phyloP scores from a whole-genome alignment of 257 asterid genomes.

The Fraxinus excelsior region DNA sequence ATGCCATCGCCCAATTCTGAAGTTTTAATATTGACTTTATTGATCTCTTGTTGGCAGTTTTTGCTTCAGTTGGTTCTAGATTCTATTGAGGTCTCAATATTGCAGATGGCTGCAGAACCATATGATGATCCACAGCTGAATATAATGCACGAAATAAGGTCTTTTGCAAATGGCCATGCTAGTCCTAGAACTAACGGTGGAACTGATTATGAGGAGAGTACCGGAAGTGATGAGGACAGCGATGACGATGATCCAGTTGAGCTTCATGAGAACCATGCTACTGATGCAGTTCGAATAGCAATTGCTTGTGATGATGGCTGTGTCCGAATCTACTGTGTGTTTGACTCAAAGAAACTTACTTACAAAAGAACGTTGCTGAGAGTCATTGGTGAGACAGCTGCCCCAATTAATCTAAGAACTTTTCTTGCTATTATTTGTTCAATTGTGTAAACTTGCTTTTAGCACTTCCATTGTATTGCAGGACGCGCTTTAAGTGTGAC shows the following conservation, averaged over 20 bases:
- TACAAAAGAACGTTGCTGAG: slow-evolving; percentile 61
- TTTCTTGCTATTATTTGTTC: neutral
- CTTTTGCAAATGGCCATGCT: slow-evolving; percentile 56
- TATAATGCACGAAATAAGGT: slow-evolving; percentile 27
- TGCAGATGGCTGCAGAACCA: slow-evolving; percentile 95
- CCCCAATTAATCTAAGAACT: slow-evolving; percentile 19
- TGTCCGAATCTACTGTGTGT: slow-evolving; percentile 60
- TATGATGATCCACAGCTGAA: slow-evolving; percentile 25
- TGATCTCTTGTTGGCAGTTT: slow-evolving; percentile 12
- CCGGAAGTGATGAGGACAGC: slow-evolving; percentile 62
- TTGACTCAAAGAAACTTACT: slow-evolving; percentile 52
- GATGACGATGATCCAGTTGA: slow-evolving; percentile 39
- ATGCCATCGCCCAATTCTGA: neutral
- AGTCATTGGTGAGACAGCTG: slow-evolving; percentile 86
- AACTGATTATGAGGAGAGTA: slow-evolving; percentile 42
- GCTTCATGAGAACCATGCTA: slow-evolving; percentile 42
- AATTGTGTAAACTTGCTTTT: slow-evolving; percentile 18
- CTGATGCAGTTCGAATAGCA: slow-evolving; percentile 48
- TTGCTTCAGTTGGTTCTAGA: slow-evolving; percentile 70
- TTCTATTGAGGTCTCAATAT: slow-evolving; percentile 63
- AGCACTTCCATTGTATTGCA: slow-evolving; percentile 26
- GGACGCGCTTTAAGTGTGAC: slow-evolving; percentile 78
- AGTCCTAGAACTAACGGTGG: slow-evolving; percentile 33
- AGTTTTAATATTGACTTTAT: slow-evolving; percentile 16
- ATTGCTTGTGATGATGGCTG: slow-evolving; percentile 95